Evolutionary conservation across 495 filamentous ascomycete species (phyloP).

Genomic region (Talaromyces thailandensis): DNA sequence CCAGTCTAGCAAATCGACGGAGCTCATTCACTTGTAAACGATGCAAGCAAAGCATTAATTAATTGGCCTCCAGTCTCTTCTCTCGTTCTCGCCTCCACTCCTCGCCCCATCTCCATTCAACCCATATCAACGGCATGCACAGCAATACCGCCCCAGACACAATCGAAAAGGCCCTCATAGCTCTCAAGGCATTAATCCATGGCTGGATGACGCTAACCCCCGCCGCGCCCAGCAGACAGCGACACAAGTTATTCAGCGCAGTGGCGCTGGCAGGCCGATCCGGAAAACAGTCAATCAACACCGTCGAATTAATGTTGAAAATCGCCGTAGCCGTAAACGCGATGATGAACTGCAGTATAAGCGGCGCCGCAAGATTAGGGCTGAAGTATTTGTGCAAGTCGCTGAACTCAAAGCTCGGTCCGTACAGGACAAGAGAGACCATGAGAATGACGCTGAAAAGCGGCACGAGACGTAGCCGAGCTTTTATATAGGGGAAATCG

Average conservation of each 20-base stretch:
- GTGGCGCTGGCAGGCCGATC: slow-evolving; percentile 43
- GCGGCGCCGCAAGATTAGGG: slow-evolving; percentile 2
- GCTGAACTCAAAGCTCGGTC: slow-evolving; percentile 15
- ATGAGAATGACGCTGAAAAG: slow-evolving; percentile 11
- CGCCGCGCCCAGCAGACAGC: slow-evolving; percentile 50
- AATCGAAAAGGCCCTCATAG: slow-evolving; percentile 50
- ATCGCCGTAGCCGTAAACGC: slow-evolving; percentile 5
- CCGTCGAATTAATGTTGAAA: slow-evolving; percentile 36
- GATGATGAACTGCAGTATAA: slow-evolving; percentile 2
- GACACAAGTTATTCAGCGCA: slow-evolving; percentile 51
- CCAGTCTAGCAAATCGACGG: too few species aligned
- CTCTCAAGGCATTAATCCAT: slow-evolving; percentile 46
- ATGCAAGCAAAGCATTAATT: background rate
- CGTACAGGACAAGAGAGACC: slow-evolving; percentile 11
- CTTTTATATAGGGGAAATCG: slow-evolving; percentile 12
- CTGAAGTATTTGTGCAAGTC: slow-evolving; percentile 4
- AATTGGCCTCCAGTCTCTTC: background rate
- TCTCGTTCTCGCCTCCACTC: slow-evolving; percentile 23
- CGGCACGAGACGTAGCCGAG: slow-evolving; percentile 14
- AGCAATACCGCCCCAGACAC: slow-evolving; percentile 24
- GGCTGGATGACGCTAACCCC: slow-evolving; percentile 45
- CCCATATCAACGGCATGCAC: slow-evolving; percentile 14
- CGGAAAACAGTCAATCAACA: slow-evolving; percentile 52
- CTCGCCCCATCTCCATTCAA: slow-evolving; percentile 23
- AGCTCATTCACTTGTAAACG: too few species aligned